Evolutionary conservation across 208 protist genomes (phyloP).

Genomic region (Crithidia thermophila): DNA sequence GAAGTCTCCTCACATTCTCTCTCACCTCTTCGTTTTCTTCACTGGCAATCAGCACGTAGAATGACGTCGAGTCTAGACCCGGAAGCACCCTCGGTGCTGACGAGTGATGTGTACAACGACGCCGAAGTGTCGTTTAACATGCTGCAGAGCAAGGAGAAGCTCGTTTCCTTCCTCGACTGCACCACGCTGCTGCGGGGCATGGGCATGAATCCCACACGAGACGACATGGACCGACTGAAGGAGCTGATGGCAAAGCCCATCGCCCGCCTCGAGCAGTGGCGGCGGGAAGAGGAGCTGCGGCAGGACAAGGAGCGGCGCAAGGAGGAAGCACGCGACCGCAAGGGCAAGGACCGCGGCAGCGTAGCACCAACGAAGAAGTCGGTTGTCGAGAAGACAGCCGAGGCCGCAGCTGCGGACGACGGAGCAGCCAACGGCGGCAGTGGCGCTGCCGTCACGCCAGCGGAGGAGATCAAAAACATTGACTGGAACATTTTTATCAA

Average conservation of each 20-base stretch:
- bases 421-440: neutral
- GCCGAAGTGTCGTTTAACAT: constrained; percentile 78
- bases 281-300: constrained; percentile 79
- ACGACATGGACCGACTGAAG: constrained; percentile 85
- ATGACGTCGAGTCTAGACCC: constrained; percentile 10
- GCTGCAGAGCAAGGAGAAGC: constrained; percentile 89
- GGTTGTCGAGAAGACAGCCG: constrained; percentile 35
- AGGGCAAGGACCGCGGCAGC: constrained; percentile 29
- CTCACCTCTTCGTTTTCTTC: neutral
- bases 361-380: constrained; percentile 36
- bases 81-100: constrained; percentile 71
- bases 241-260: constrained; percentile 79
- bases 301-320: constrained; percentile 79
- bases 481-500: constrained; percentile 94
- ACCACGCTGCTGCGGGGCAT: constrained; percentile 88
- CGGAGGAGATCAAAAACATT: constrained; percentile 93
- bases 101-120: constrained; percentile 90
- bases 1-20: neutral
- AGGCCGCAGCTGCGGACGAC: constrained; percentile 33
- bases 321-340: constrained; percentile 72
- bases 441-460: constrained; percentile 60
- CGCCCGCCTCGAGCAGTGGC: constrained; percentile 79
- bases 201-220: constrained; percentile 89
- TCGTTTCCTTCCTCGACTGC: constrained; percentile 90
- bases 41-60: neutral